Conservation (phyloP, 495 filamentous ascomycete species). For the Penicillium silybi region DNA sequence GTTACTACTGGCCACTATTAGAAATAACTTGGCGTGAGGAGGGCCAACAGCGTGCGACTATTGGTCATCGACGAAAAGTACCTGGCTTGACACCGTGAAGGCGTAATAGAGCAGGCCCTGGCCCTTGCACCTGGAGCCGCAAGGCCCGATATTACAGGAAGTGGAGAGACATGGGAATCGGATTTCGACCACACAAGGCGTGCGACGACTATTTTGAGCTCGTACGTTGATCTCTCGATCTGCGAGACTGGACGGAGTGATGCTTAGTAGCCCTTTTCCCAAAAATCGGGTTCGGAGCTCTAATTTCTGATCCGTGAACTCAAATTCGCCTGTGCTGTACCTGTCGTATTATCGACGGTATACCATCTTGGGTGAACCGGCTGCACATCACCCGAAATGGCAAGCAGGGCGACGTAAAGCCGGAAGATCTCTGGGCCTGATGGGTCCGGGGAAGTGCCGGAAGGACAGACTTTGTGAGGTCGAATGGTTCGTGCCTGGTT, state of each 20-base stretch:
- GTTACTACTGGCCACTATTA: slow-evolving; percentile 17
- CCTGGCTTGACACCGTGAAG: background rate
- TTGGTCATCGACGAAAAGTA: slow-evolving; percentile 7
- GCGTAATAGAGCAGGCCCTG: background rate
- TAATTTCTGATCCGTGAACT: slow-evolving; percentile 11
- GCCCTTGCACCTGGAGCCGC: slow-evolving; percentile 17
- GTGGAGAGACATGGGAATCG: background rate
- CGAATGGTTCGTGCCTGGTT: slow-evolving; percentile 22
- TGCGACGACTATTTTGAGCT: background rate
- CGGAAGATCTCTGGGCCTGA: slow-evolving; percentile 9
- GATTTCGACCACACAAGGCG: background rate
- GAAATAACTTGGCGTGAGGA: slow-evolving; percentile 17
- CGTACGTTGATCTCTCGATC: background rate
- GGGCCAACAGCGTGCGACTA: background rate
- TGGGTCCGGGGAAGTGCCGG: slow-evolving; percentile 21
- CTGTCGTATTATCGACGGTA: slow-evolving; percentile 13
- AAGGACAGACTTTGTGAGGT: slow-evolving; percentile 13
- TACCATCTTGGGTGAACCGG: background rate
- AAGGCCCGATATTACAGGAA: slow-evolving; percentile 9
- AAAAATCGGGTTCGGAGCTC: slow-evolving; percentile 8
- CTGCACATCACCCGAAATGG: slow-evolving; percentile 24
- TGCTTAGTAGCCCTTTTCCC: background rate
- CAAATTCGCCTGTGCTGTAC: slow-evolving; percentile 2
- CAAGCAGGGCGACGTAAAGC: slow-evolving; percentile 8
- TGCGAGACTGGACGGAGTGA: background rate